Percentiles rank a stretch among this genome's conserved stretches.
These are phyloP conservation scores for Vigna hirtella DNA, from an alignment of 306 rosid genomes.

Conservation along the genomic window DNA sequence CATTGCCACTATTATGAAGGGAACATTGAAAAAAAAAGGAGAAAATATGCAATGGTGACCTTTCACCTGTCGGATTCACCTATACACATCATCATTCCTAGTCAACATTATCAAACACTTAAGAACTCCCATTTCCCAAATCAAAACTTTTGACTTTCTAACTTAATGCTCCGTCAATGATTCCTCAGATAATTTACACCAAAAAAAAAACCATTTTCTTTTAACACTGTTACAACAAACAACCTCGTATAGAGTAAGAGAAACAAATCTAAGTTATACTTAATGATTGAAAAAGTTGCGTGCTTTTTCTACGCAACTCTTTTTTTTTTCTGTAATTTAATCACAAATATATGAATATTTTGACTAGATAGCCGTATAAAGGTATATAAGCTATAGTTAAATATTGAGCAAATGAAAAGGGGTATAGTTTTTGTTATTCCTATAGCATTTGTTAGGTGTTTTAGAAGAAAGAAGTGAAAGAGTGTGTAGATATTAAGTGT, in stretches of 20 bases:
- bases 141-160: slow-evolving; percentile 1
- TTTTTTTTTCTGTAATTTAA: too few relatives aligned
- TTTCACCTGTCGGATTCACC: slow-evolving; percentile 37
- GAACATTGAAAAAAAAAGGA: background rate
- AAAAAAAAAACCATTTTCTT: background rate
- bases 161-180: slow-evolving; percentile 14
- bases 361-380: background rate
- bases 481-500: too few relatives aligned
- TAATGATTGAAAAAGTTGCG: too few relatives aligned
- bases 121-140: slow-evolving; percentile 23
- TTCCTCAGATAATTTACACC: slow-evolving; percentile 16
- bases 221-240: background rate
- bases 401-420: background rate
- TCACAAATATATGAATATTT: background rate
- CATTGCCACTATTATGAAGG: slow-evolving; percentile 34
- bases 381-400: background rate
- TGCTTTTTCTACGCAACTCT: too few relatives aligned
- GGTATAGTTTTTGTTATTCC: background rate
- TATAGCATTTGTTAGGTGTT: background rate
- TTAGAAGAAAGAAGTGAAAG: background rate
- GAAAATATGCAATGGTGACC: slow-evolving; percentile 37
- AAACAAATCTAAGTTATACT: too few relatives aligned
- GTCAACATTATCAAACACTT: background rate
- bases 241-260: background rate
- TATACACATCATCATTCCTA: background rate